Evolutionary conservation across 352 stramenopile genomes (phyloP).

Genomic region (Phytopythium litorale): DNA sequence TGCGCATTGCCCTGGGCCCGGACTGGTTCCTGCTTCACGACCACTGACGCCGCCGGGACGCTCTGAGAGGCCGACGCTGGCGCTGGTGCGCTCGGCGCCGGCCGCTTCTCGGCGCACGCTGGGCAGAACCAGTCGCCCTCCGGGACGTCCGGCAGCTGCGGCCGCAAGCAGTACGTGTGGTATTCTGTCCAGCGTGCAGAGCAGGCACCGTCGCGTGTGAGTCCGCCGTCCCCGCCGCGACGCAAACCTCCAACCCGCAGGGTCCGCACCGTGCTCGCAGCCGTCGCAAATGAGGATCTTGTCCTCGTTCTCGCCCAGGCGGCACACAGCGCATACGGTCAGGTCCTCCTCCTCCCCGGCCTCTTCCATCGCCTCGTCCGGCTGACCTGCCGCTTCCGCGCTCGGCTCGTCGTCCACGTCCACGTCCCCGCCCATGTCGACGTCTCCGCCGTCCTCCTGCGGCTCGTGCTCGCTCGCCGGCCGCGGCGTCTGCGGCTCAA

Average conservation of each 20-base stretch:
- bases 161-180: constrained; percentile 57
- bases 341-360: constrained; percentile 18
- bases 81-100: not conserved
- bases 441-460: constrained; percentile 12
- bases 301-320: constrained; percentile 28
- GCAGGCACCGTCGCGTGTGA: not conserved
- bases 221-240: not conserved
- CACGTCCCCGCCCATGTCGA: constrained; percentile 22
- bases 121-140: constrained; percentile 58
- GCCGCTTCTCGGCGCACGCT: constrained; percentile 21
- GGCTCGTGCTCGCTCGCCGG: not conserved
- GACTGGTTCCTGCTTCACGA: constrained; percentile 20
- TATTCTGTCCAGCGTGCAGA: constrained; percentile 23
- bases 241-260: not conserved
- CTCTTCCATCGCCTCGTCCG: constrained; percentile 1
- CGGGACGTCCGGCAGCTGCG: constrained; percentile 38
- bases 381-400: not conserved
- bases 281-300: constrained; percentile 53
- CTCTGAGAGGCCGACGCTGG: not conserved
- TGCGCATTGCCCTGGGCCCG: not conserved
- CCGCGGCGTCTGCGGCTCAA: constrained; percentile 28
- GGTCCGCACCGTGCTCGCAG: constrained; percentile 32
- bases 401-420: constrained; percentile 7
- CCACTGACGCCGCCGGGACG: not conserved
- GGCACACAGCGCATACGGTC: constrained; percentile 42